A percentile compares a stretch with the other conserved stretches of the same genome.
Conservation (phyloP, 31 red algal genomes). For the Odonthalia washingtoniensis region DNA sequence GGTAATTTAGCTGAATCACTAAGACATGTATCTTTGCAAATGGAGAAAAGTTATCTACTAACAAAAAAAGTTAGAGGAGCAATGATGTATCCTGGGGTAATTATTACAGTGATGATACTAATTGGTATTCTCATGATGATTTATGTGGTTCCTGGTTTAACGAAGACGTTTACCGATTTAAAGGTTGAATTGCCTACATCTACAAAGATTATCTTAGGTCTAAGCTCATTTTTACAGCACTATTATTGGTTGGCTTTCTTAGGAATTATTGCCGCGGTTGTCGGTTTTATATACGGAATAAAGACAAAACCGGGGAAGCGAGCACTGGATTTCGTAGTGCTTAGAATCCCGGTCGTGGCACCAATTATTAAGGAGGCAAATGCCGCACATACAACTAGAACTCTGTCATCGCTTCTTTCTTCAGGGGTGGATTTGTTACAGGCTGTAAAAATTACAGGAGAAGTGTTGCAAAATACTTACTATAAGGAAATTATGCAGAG, state of each 20-base stretch:
- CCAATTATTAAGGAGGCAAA: constrained; percentile 1
- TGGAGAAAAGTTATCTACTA: too few species aligned
- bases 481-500: too few species aligned
- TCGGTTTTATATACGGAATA: background rate
- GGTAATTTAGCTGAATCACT: too few species aligned
- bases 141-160: constrained; percentile 16
- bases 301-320: background rate
- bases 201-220: constrained; percentile 4
- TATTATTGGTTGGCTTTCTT: constrained; percentile 14
- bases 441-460: background rate
- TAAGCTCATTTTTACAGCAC: background rate
- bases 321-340: constrained; percentile 8
- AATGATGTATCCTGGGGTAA: constrained; percentile 5
- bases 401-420: background rate
- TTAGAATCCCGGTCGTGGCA: background rate
- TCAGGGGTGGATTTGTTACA: constrained; percentile 12
- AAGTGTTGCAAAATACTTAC: constrained; percentile 1
- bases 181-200: constrained; percentile 8
- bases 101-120: constrained; percentile 9
- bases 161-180: background rate
- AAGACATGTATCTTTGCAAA: too few species aligned
- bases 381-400: background rate
- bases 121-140: constrained; percentile 7
- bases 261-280: constrained; percentile 1
- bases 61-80: too few species aligned